Evolutionary conservation across 805 yeast species (phyloP), one percentile per base, ranked within the genome.

Genomic region (Saccharomycopsis amapae): DNA sequence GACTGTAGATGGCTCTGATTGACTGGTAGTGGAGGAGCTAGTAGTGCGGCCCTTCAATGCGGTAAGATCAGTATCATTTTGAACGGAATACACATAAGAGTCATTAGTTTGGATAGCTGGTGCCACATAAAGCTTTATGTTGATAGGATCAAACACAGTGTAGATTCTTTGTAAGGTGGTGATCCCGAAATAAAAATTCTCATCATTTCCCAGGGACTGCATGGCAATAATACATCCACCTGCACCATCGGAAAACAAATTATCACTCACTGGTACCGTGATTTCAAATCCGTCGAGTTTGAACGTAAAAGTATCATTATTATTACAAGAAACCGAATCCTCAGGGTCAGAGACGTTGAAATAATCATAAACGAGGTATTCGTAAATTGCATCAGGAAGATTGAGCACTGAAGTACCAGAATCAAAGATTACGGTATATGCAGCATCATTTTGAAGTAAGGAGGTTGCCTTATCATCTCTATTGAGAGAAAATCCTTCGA

Each of bases 71-170:
- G 44, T 38, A 2, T 30, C 47, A 19, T 25, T 28, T 23, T 39
- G 35, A 26, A 47, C 22, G 2, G 38, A 40, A 17, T 36, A 23
- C 13, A 39, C 15, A 26, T 39, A 24, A 4, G 31, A 19, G 24
- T 40, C 41, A 26, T 39, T 20, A 9, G 44, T 39, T n/a, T 15
- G 23, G 24, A 28, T 18, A 10, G 30, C 44, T 22, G 40, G 45
- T 13, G 52, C 52, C 17, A 49, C 49, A 23, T 45, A 45, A 13
- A 49, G 19, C 15, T 40, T 37, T 25, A 35, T 31, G 10, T 45
- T 42, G 10, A 34, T 47, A 5, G 41, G 41, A 20, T 49, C 52
- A 42, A 45, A 49, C 5, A 45, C 52, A 17, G 46, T 31, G 34
- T 49, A 49, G 2, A 44, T 17, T 5, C 25, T 15, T 25, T 49